Evolutionary conservation across 176 grass and related monocot genomes (phyloP).

Genomic region (Zea mays): DNA sequence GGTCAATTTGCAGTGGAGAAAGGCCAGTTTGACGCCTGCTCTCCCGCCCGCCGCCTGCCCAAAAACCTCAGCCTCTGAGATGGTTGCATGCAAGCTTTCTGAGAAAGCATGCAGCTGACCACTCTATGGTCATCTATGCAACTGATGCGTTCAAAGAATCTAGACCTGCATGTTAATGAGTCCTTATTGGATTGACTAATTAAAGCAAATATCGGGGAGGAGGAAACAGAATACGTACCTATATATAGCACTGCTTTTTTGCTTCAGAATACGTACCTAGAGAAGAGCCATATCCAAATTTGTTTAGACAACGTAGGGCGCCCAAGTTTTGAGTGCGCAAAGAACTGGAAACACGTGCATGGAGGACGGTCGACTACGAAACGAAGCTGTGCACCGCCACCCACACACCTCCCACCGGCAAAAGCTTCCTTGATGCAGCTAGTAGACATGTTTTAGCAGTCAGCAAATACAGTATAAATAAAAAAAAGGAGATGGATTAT

Average conservation of each 20-base stretch:
- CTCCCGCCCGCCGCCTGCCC: too few species aligned
- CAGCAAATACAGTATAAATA: not conserved
- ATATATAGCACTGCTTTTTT: not conserved
- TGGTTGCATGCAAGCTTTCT: not conserved
- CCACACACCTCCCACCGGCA: not conserved
- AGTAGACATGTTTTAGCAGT: not conserved
- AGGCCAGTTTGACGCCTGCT: not conserved
- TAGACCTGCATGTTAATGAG: slow-evolving; percentile 12
- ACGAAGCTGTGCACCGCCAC: not conserved
- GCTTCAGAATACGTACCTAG: not conserved
- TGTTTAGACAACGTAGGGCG: not conserved
- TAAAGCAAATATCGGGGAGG: too few species aligned
- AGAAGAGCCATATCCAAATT: not conserved
- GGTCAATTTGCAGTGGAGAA: slow-evolving; percentile 22
- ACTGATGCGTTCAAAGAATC: not conserved
- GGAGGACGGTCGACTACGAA: not conserved
- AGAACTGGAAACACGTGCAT: not conserved
- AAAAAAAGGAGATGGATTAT: not conserved
- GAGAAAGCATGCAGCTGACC: slow-evolving; percentile 11
- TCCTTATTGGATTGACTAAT: not conserved
- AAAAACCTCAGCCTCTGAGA: not conserved
- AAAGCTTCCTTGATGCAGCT: not conserved
- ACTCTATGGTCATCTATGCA: not conserved
- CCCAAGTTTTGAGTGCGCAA: not conserved
- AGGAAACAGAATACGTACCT: too few species aligned